Base-by-base conservation (phyloP, 2,329 filamentous ascomycete genomes). In the Biscogniauxia marginata region DNA sequence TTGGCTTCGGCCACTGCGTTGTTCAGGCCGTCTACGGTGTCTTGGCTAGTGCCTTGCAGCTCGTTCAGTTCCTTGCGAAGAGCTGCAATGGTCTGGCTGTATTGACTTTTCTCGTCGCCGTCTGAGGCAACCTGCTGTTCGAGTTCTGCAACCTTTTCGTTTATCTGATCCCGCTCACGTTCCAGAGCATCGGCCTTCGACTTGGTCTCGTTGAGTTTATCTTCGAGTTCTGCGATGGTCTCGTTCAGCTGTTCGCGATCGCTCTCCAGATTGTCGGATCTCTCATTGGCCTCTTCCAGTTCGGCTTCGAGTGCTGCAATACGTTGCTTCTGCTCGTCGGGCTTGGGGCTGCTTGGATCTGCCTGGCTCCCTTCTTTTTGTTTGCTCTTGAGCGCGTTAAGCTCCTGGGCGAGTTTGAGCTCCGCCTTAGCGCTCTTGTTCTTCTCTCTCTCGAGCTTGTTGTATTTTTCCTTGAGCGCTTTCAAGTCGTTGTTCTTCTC, bases 361-460 rank as follows among this genome's bases (percentile, higher is more conserved):
- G 44, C 19, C 44, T 46, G 9, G 44, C 18, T 19, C 44, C 7
- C 18, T 8, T 19, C 19, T 46, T 7, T 46, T 46, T 8, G 44
- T 19, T 46, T 8, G 44, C 9, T n/a, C 20, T 49, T 25, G 46
- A 49, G 46, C 16, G 21, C 13, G 13, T 9, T 16, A 11, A 50
- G 11, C 30, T 50, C 43, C 9, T 50, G 7, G 4, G 5, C n/a
- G 16, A 18, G 21, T 25, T 18, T 24, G 22, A 23, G 16, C 46
- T 24, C 46, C 18, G 22, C 9, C 46, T 23, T 20, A 6, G 19
- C 24, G 46, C 13, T 23, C 16, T 7, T 52, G 18, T 50, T 52
- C 18, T 54, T 52, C 20, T 46, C 52, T 19, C 46, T 52, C 19
- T 49, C 49, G 20, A 48, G 50, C 34, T n/a, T 55, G 6, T 54